A percentile compares a stretch with the other conserved stretches of the same genome.
Conservation (phyloP, 108 stramenopile genomes). For the Conticribra guillardii region DNA sequence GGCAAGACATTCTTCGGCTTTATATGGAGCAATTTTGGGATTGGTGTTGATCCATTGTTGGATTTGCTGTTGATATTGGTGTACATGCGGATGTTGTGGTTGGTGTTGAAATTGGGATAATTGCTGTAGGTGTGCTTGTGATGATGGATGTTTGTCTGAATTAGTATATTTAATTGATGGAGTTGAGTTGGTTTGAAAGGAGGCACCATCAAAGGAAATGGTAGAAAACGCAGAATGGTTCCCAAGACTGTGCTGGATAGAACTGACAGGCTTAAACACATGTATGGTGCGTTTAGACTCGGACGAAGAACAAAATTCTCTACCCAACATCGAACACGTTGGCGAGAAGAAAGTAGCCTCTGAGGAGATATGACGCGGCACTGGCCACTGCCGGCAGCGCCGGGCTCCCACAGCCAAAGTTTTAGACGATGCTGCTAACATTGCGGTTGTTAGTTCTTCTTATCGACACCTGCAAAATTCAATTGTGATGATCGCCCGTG, state of each 20-base stretch:
- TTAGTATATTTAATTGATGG: neutral
- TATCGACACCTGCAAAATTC: too few relatives aligned
- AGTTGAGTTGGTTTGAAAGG: slow-evolving; percentile 14
- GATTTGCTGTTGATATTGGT: slow-evolving; percentile 11
- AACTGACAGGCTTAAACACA: too few relatives aligned
- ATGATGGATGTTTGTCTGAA: neutral
- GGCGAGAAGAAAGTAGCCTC: too few relatives aligned
- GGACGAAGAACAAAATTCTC: too few relatives aligned
- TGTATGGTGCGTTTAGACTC: too few relatives aligned
- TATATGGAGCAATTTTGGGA: slow-evolving; percentile 43
- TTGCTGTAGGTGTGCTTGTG: too few relatives aligned
- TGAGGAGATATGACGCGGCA: too few relatives aligned
- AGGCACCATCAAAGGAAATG: slow-evolving; percentile 15
- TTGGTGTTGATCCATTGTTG: slow-evolving; percentile 31
- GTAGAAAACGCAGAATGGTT: slow-evolving; percentile 9
- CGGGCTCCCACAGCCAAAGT: neutral
- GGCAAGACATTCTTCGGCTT: slow-evolving; percentile 35
- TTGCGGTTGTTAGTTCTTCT: too few relatives aligned
- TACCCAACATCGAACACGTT: too few relatives aligned
- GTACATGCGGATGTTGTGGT: neutral
- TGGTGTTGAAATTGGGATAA: too few relatives aligned
- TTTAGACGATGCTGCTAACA: neutral
- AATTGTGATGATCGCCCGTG: too few relatives aligned
- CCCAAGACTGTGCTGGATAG: too few relatives aligned
- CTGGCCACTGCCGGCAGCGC: neutral